Evolutionary conservation across 1,139 yeast genomes (phyloP), one percentile per base, ranked within the genome.

Genomic region (Arxiozyma bovina): DNA sequence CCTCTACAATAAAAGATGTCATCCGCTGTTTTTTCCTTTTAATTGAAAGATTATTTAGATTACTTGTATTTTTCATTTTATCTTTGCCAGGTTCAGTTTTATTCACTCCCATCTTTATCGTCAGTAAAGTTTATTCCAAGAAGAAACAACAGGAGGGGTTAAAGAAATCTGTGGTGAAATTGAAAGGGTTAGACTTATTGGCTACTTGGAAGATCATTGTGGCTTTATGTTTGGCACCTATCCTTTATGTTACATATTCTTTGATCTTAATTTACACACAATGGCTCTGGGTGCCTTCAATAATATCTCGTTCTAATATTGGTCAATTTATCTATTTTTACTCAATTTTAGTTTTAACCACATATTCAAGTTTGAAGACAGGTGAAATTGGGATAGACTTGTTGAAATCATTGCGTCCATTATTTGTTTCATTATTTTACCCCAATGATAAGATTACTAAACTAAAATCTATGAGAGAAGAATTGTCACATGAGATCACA

Each of bases 151-250:
- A 72, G 55, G 81, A 82, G 57, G 99, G 98, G 0, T 75, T 93
- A 54, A 91, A 90, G n/a, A 84, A 80, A 8, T 89, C 97, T 0
- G 79, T 89, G 1, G 99, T 93, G 41, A 93, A 93, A 69, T 85
- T 93, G 59, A 82, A 83, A 64, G 99, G 96, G 27, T 84, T 85
- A 56, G 99, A 93, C 70, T 97, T 93, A 30, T 78, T 90, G 56
- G 96, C 97, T 1, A 90, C 97, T 1, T 90, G 99, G 99, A 93
- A 93, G 70, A 83, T 93, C 48, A 76, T 93, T 60, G 91, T 93
- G 48, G 83, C 93, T 42, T 79, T 93, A 81, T 96, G 93, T 8
- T 74, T 88, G 56, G 94, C 97, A 0, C 99, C 99, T 1, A 70
- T 89, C 43, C 74, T 93, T 42, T 93, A 91, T 72, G 80, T 83